Conservation (phyloP, 495 filamentous ascomycete genomes). For the Xylaria palmicola region DNA sequence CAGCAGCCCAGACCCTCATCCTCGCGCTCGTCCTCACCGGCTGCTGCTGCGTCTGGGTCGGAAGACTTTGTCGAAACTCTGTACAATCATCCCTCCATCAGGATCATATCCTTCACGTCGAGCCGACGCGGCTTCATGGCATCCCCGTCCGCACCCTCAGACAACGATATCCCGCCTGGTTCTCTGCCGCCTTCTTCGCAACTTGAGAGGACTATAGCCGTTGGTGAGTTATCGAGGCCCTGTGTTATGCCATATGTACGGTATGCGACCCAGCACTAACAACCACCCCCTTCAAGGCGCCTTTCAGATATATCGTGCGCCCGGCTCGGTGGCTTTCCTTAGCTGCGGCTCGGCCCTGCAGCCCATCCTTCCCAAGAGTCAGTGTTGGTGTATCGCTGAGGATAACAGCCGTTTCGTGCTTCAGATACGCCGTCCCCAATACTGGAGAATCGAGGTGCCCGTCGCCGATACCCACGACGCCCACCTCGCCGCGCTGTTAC, state of each 20-base stretch:
- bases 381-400: conserved; percentile 90
- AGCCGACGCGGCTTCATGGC: conserved; percentile 38
- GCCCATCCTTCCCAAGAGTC: conserved; percentile 81
- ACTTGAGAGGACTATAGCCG: conserved; percentile 78
- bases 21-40: conserved; percentile 2
- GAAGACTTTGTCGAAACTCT: conserved; percentile 61
- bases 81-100: conserved; percentile 64
- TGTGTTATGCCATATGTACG: too few species aligned
- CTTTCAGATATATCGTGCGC: conserved; percentile 75
- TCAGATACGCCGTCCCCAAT: conserved; percentile 73
- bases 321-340: conserved; percentile 79
- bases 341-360: conserved; percentile 77
- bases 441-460: conserved; percentile 87
- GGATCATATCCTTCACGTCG: conserved; percentile 65
- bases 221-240: too few species aligned
- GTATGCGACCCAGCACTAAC: too few species aligned
- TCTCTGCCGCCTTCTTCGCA: conserved; percentile 72
- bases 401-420: conserved; percentile 76
- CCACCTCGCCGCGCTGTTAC: conserved; percentile 60
- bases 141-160: conserved; percentile 28
- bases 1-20: conserved; percentile 6
- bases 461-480: conserved; percentile 58
- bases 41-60: conserved; percentile 21
- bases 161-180: conserved; percentile 41
- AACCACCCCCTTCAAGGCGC: conserved; percentile 51